Evolutionary conservation across 345 rosid species (phyloP).

Genomic region (Brassica cretica): DNA sequence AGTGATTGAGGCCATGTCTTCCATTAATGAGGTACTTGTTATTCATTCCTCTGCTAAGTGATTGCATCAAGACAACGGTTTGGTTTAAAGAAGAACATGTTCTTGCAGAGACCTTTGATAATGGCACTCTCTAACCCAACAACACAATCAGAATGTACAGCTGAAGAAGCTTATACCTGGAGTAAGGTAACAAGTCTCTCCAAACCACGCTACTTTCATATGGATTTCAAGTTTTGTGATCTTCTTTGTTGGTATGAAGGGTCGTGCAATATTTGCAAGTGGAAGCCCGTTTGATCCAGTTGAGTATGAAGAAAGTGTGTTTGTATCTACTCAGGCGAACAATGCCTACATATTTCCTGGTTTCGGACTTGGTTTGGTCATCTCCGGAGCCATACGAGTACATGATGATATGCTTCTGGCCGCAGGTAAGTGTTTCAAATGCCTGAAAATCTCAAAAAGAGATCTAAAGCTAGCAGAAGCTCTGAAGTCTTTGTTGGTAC

Average conservation of each 20-base stretch:
- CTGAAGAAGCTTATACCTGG: constrained; percentile 97
- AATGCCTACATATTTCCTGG: constrained; percentile 96
- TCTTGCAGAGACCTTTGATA: constrained; percentile 79
- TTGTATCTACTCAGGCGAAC: constrained; percentile 90
- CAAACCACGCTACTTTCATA: background rate
- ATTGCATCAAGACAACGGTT: background rate
- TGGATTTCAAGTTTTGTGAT: background rate
- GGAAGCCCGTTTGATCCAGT: constrained; percentile 98
- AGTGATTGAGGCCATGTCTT: constrained; percentile 82
- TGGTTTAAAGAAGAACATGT: background rate
- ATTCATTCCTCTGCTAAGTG: background rate
- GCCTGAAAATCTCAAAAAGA: background rate
- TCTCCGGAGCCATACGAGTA: constrained; percentile 76
- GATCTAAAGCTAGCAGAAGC: background rate
- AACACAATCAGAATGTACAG: constrained; percentile 95
- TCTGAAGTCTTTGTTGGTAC: background rate
- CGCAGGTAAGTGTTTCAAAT: constrained; percentile 57
- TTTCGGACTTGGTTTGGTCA: constrained; percentile 73
- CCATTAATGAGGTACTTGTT: constrained; percentile 65
- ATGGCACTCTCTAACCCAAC: constrained; percentile 99
- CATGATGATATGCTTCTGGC: constrained; percentile 88
- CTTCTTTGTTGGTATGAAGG: constrained; percentile 48
- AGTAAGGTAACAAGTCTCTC: constrained; percentile 52
- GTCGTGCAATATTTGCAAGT: constrained; percentile 90
- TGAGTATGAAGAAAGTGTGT: constrained; percentile 65